Conservation (phyloP, 768 basidiomycete species). For the Naganishia kalamii region DNA sequence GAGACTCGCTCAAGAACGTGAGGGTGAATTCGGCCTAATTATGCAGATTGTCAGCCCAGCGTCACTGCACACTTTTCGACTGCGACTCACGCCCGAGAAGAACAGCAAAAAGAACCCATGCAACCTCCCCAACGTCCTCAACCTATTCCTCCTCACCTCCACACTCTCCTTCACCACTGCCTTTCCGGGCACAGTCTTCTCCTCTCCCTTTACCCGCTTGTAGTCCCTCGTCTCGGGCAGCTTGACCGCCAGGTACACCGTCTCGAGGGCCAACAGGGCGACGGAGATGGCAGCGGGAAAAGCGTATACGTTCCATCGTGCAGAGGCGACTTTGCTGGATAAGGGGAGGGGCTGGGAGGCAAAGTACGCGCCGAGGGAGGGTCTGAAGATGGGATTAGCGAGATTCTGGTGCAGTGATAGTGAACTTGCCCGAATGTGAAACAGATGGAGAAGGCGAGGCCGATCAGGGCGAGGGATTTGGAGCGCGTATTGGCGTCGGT, state of each 20-base stretch:
- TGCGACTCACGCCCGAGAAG: conserved; percentile 61
- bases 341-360: conserved; percentile 73
- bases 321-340: conserved; percentile 48
- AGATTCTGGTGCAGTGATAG: neutral
- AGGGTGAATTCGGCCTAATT: conserved; percentile 86
- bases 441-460: conserved; percentile 92
- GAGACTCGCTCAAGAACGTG: conserved; percentile 72
- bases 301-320: conserved; percentile 67
- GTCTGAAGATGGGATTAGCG: conserved; percentile 41
- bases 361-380: conserved; percentile 92
- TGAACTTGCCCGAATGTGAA: conserved; percentile 53
- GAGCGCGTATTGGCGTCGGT: conserved; percentile 73
- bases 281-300: conserved; percentile 80
- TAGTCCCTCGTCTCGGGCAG: conserved; percentile 80
- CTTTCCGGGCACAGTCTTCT: conserved; percentile 15
- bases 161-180: conserved; percentile 14
- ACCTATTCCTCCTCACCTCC: conserved; percentile 45
- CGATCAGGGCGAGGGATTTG: conserved; percentile 80
- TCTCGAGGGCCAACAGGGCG: conserved; percentile 69
- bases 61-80: neutral
- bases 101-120: conserved; percentile 82
- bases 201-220: conserved; percentile 31
- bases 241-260: conserved; percentile 63
- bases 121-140: conserved; percentile 57
- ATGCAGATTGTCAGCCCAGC: neutral